Evolutionary conservation across 805 yeast species (phyloP).

Genomic region (Candida tammaniensis): DNA sequence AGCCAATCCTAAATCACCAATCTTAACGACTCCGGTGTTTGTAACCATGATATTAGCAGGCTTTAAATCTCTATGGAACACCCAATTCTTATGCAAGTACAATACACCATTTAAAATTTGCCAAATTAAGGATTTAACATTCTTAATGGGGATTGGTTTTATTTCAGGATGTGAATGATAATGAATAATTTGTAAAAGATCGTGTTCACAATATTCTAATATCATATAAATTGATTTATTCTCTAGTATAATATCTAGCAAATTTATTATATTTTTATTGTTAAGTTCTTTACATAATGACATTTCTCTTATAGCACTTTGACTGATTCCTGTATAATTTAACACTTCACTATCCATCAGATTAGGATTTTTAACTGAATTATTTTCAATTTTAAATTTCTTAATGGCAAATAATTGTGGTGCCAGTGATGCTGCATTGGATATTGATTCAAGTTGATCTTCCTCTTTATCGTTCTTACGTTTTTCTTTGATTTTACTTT

Average conservation of each 20-base stretch:
- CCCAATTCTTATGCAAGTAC: conserved; percentile 93
- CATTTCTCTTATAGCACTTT: conserved; percentile 95
- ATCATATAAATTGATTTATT: conserved; percentile 91
- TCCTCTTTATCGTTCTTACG: conserved; percentile 14
- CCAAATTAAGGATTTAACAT: conserved; percentile 84
- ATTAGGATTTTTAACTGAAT: conserved; percentile 40
- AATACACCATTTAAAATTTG: conserved; percentile 91
- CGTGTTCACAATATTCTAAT: conserved; percentile 95
- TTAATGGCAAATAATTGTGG: conserved; percentile 73
- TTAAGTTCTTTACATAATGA: conserved; percentile 84
- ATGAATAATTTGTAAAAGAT: conserved; percentile 88
- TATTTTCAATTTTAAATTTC: conserved; percentile 84
- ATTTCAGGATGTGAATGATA: conserved; percentile 89
- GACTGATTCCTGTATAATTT: conserved; percentile 93
- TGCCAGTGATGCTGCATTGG: conserved; percentile 3
- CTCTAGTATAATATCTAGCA: conserved; percentile 82
- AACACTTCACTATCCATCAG: conserved; percentile 70
- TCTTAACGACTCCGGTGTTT: conserved; percentile 83
- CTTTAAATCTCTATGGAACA: conserved; percentile 89
- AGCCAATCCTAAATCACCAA: conserved; percentile 93
- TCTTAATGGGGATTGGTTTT: conserved; percentile 71
- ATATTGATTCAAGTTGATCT: conserved; percentile 13
- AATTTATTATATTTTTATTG: conserved; percentile 74
- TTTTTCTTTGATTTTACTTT: conserved; percentile 34
- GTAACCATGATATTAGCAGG: conserved; percentile 99